Evolutionary conservation across 192 early-diverging fungal species (phyloP).

Genomic region (Cetraspora pellucida): DNA sequence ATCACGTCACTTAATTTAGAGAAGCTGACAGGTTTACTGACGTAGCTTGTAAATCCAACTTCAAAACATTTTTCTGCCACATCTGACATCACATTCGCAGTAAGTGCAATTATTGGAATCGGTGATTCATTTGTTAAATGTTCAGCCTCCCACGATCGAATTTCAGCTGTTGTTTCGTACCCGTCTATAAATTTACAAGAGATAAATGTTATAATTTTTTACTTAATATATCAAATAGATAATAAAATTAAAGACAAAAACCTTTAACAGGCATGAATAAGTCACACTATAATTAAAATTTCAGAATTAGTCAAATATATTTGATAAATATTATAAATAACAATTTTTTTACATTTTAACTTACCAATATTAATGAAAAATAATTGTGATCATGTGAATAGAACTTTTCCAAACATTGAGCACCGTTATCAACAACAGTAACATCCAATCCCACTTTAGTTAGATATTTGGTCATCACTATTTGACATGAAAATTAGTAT

Average conservation of each 20-base stretch:
- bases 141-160: conserved; percentile 53
- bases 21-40: conserved; percentile 50
- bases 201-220: not conserved
- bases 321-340: not conserved
- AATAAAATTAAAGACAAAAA: conserved; percentile 33
- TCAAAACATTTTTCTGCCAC: conserved; percentile 50
- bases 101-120: conserved; percentile 59
- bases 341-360: not conserved
- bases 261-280: conserved; percentile 63
- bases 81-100: conserved; percentile 62
- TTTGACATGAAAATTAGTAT: not conserved
- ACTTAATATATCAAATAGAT: not conserved
- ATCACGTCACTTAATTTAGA: conserved; percentile 17
- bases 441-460: conserved; percentile 51
- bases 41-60: conserved; percentile 56
- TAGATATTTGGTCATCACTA: conserved; percentile 53
- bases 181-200: conserved; percentile 43
- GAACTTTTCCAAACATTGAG: conserved; percentile 52
- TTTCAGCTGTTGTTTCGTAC: conserved; percentile 54
- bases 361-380: conserved; percentile 54
- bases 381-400: conserved; percentile 44
- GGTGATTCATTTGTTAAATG: conserved; percentile 37
- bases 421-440: conserved; percentile 51
- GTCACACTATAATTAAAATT: conserved; percentile 45
- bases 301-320: not conserved